Conservation (phyloP, 495 filamentous ascomycete genomes). For the Hypoxylon subgilvum region DNA sequence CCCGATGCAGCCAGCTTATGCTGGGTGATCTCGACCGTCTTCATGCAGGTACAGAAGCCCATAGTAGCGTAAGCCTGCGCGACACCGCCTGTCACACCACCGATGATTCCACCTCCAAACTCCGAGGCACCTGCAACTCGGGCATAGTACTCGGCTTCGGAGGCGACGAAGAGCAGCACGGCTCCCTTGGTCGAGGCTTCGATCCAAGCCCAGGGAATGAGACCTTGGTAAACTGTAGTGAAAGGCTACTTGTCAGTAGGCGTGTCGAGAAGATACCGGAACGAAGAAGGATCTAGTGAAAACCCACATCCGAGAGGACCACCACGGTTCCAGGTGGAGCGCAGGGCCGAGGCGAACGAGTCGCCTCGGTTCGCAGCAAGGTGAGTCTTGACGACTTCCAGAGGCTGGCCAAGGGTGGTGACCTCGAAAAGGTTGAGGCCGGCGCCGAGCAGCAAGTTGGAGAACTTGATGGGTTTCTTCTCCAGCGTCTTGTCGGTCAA, state of each 20-base stretch:
- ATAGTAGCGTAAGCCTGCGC: constrained; percentile 99
- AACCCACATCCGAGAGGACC: constrained; percentile 93
- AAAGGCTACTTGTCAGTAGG: constrained; percentile 10
- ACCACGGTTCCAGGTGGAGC: constrained; percentile 90
- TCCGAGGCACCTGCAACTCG: constrained; percentile 78
- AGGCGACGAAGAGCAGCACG: constrained; percentile 97
- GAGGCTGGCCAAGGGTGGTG: constrained; percentile 80
- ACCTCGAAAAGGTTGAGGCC: constrained; percentile 98
- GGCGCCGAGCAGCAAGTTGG: constrained; percentile 93
- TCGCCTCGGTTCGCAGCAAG: constrained; percentile 97
- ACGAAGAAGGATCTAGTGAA: not conserved
- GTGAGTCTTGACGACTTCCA: constrained; percentile 99
- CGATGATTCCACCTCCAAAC: constrained; percentile 85
- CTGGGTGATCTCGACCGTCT: constrained; percentile 99
- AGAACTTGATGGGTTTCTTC: constrained; percentile 99
- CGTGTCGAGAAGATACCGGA: not conserved
- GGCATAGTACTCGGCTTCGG: constrained; percentile 95
- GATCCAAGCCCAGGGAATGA: constrained; percentile 99
- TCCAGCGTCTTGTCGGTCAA: constrained; percentile 64
- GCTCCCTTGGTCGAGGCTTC: constrained; percentile 99
- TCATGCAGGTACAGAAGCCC: constrained; percentile 99
- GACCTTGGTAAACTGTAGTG: constrained; percentile 90
- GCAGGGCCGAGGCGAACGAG: constrained; percentile 79
- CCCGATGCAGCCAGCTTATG: constrained; percentile 88
- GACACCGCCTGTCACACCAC: constrained; percentile 92